phyloP scores from a whole-genome alignment of 306 rosid species.

The Vicia villosa region DNA sequence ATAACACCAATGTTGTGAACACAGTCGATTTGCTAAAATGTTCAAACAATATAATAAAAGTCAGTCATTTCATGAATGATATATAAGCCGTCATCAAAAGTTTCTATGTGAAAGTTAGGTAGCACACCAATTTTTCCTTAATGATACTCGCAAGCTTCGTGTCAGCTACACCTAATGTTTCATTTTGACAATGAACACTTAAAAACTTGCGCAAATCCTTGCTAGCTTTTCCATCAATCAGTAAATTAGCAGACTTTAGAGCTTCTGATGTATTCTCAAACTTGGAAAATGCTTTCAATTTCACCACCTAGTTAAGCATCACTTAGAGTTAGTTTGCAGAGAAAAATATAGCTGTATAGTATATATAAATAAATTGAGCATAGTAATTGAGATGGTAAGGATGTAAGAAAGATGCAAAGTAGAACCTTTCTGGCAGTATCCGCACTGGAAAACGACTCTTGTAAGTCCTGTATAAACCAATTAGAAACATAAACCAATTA shows the following conservation, averaged over 20 bases:
- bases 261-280: constrained; percentile 90
- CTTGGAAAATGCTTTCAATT: constrained; percentile 87
- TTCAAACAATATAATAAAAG: neutral
- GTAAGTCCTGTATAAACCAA: constrained; percentile 58
- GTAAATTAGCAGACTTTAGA: constrained; percentile 73
- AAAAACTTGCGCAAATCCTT: constrained; percentile 90
- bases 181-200: constrained; percentile 75
- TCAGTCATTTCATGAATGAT: neutral
- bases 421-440: constrained; percentile 84
- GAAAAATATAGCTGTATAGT: neutral
- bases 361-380: neutral
- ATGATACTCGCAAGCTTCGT: constrained; percentile 86
- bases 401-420: neutral
- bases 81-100: neutral
- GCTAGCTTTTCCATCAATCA: constrained; percentile 84
- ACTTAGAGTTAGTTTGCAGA: constrained; percentile 12
- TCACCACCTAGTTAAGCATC: constrained; percentile 58
- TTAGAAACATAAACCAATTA: neutral
- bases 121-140: constrained; percentile 82
- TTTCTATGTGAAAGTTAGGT: neutral
- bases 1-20: constrained; percentile 77
- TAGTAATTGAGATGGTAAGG: too few species aligned
- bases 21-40: constrained; percentile 82
- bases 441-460: constrained; percentile 59
- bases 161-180: constrained; percentile 80